Percentiles rank a stretch among this genome's conserved stretches.
These are phyloP conservation scores for Peniophora sp. DNA, from an alignment of 1,284 basidiomycete genomes.

Conservation along the genomic window DNA sequence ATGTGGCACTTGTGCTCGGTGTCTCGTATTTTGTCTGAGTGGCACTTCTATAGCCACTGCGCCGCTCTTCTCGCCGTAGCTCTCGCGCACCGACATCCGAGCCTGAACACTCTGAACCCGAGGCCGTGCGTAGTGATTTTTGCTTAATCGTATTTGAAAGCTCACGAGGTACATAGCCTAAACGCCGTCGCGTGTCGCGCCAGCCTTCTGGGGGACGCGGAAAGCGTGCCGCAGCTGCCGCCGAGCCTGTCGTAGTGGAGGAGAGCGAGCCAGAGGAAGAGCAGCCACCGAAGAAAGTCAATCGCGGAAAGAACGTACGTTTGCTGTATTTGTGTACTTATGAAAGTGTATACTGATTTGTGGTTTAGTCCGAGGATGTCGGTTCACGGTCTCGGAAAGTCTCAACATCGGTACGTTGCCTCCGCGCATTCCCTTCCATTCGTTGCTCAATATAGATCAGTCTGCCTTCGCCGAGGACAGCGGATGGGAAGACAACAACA, in stretches of 20 bases:
- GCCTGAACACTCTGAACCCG: constrained; percentile 9
- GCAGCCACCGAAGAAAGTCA: constrained; percentile 51
- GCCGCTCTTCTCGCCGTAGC: constrained; percentile 32
- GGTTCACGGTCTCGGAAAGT: constrained; percentile 43
- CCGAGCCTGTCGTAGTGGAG: constrained; percentile 47
- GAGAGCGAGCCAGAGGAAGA: constrained; percentile 75
- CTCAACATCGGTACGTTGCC: constrained; percentile 33
- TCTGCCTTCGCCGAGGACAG: constrained; percentile 45
- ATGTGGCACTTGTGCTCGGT: constrained; percentile 11
- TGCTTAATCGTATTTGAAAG: constrained; percentile 3
- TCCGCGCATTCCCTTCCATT: neutral
- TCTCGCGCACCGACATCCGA: constrained; percentile 22
- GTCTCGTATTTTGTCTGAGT: constrained; percentile 4
- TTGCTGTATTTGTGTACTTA: constrained; percentile 2
- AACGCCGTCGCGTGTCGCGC: constrained; percentile 36
- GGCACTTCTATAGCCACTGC: constrained; percentile 10
- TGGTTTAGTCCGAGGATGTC: constrained; percentile 36
- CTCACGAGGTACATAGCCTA: constrained; percentile 29
- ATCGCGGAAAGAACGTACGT: constrained; percentile 52
- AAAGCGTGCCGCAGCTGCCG: constrained; percentile 18
- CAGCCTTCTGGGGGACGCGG: neutral
- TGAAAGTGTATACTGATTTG: constrained; percentile 2
- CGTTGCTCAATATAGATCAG: neutral
- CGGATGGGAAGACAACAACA: constrained; percentile 81
- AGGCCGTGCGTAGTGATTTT: constrained; percentile 13